Conservation (phyloP, 1,284 basidiomycete species). For the Ganoderma meredithae region DNA sequence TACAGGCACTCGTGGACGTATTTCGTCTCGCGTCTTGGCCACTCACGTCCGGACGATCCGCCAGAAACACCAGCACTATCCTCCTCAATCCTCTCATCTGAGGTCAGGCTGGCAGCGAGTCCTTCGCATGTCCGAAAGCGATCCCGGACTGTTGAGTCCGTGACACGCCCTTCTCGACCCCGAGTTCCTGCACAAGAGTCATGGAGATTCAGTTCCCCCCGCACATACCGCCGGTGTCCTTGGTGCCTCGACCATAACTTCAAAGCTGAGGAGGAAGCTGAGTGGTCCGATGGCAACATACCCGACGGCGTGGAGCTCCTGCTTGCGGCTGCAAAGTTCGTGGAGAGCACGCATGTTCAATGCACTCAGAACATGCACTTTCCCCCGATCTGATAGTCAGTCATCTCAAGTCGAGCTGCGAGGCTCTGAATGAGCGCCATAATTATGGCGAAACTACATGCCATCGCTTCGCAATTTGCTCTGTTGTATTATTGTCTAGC, state of each 20-base stretch:
- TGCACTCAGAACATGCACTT: not conserved
- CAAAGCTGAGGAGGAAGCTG: not conserved
- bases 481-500: too few relatives aligned
- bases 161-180: not conserved
- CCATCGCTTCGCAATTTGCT: too few relatives aligned
- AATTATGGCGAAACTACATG: too few relatives aligned
- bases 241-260: not conserved
- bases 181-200: too few relatives aligned
- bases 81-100: not conserved
- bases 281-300: not conserved
- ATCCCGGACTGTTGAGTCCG: not conserved
- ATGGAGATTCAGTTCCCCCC: too few relatives aligned
- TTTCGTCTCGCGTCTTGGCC: not conserved
- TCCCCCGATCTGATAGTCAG: too few relatives aligned
- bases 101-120: too few relatives aligned
- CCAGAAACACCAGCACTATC: not conserved
- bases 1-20: constrained; percentile 5
- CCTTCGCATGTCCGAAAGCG: too few relatives aligned
- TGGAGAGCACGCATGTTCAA: not conserved
- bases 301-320: not conserved
- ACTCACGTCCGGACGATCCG: not conserved
- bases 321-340: not conserved
- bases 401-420: too few relatives aligned
- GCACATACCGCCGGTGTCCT: not conserved
- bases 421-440: too few relatives aligned